These are phyloP conservation scores for Malus fusca DNA, from an alignment of 306 rosid genomes.

Conservation along the genomic window DNA sequence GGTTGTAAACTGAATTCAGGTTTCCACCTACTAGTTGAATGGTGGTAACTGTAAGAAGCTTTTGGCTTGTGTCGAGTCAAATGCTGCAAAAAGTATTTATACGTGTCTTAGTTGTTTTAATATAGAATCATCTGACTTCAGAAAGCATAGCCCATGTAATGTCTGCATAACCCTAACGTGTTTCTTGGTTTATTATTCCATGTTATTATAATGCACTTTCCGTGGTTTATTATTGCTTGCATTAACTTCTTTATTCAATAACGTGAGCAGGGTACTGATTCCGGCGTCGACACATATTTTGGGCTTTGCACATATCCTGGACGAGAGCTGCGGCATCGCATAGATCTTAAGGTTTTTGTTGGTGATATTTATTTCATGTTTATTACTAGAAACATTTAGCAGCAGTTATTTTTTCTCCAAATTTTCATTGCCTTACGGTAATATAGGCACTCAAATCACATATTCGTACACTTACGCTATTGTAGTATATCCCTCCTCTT, in stretches of 20 bases:
- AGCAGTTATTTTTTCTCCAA: not conserved
- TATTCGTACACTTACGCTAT: not conserved
- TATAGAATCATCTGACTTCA: not conserved
- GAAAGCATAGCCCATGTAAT: not conserved
- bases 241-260: slow-evolving; percentile 12
- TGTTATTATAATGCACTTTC: not conserved
- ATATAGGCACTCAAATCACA: not conserved
- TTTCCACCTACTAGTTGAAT: not conserved
- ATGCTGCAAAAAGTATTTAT: not conserved
- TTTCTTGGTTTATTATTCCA: not conserved
- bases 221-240: not conserved
- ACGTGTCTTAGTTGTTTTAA: not conserved
- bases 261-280: slow-evolving; percentile 62
- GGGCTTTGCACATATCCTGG: slow-evolving; percentile 91
- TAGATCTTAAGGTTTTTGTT: slow-evolving; percentile 69
- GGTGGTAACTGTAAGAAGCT: not conserved
- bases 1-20: not conserved
- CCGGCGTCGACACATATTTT: slow-evolving; percentile 87
- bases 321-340: slow-evolving; percentile 73
- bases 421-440: not conserved
- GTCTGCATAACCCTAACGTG: not conserved
- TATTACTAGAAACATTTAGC: not conserved
- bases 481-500: not conserved
- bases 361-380: not conserved
- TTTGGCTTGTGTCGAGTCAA: not conserved